Percentiles rank a stretch among this genome's conserved stretches.
phyloP scores from a whole-genome alignment of 331 rosid species.

The Ulmus americana region DNA sequence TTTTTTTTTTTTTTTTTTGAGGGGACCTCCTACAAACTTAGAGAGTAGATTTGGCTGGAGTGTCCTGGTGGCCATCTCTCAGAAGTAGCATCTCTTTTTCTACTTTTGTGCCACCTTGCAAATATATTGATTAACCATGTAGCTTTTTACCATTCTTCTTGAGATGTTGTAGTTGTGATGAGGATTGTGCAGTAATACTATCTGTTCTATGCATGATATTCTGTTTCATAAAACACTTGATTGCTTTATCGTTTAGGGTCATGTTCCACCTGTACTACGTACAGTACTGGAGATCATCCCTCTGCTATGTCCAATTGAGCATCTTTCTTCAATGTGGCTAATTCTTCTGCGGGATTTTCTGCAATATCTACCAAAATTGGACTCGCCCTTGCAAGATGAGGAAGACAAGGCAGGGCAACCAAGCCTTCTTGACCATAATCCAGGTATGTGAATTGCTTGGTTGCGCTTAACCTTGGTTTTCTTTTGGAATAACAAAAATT shows the following conservation, averaged over 20 bases:
- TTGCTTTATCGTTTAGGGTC: slow-evolving; percentile 49
- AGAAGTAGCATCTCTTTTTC: no score
- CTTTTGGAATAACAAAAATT: slow-evolving; percentile 12
- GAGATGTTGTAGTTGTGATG: slow-evolving; percentile 1
- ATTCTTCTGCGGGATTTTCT: slow-evolving; percentile 64
- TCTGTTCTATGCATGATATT: background rate
- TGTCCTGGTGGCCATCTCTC: no score
- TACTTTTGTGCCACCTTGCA: no score
- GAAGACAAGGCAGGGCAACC: slow-evolving; percentile 49
- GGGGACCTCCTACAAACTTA: no score
- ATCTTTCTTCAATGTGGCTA: slow-evolving; percentile 81
- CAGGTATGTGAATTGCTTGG: slow-evolving; percentile 35
- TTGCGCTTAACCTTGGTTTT: slow-evolving; percentile 23
- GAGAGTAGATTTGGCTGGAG: no score
- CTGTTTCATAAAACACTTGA: slow-evolving; percentile 10
- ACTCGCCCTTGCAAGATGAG: slow-evolving; percentile 47
- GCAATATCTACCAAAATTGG: slow-evolving; percentile 75
- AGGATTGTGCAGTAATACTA: background rate
- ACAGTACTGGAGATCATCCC: slow-evolving; percentile 78
- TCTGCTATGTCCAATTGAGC: slow-evolving; percentile 60
- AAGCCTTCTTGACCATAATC: slow-evolving; percentile 42
- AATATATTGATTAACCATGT: background rate
- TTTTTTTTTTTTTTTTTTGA: no score
- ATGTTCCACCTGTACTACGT: slow-evolving; percentile 78
- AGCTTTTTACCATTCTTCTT: background rate